phyloP scores from a whole-genome alignment of 768 basidiomycete species.

The Serendipita vermifera region DNA sequence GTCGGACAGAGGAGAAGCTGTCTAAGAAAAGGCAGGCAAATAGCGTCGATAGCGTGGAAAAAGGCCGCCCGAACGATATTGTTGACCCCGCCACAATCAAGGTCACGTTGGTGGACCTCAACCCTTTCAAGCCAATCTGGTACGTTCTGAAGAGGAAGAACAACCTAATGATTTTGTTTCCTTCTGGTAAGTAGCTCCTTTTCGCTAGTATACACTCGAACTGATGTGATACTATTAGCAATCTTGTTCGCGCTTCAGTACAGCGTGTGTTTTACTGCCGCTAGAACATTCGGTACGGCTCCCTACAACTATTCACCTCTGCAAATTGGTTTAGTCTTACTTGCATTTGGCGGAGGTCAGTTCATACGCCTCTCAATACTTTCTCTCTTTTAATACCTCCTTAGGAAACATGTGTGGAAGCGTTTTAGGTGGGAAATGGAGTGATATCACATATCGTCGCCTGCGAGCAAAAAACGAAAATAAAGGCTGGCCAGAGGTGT shows the following conservation, averaged over 20 bases:
- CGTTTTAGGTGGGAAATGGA: conserved; percentile 45
- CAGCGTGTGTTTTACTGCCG: conserved; percentile 57
- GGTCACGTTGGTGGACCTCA: conserved; percentile 56
- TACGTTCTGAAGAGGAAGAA: conserved; percentile 46
- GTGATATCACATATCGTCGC: conserved; percentile 35
- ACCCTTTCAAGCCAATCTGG: conserved; percentile 52
- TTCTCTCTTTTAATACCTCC: background rate
- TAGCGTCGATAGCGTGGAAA: conserved; percentile 3
- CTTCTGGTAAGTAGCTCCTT: conserved; percentile 40
- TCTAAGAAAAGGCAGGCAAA: conserved; percentile 16
- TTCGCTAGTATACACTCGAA: background rate
- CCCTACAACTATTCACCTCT: conserved; percentile 57
- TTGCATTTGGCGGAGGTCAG: conserved; percentile 59
- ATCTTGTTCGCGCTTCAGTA: conserved; percentile 60
- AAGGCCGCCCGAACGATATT: conserved; percentile 15
- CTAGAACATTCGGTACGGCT: conserved; percentile 47
- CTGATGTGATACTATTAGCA: conserved; percentile 28
- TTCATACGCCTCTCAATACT: background rate
- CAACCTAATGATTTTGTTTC: conserved; percentile 51
- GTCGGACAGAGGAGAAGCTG: conserved; percentile 13
- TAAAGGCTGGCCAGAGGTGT: conserved; percentile 49
- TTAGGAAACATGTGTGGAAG: conserved; percentile 41
- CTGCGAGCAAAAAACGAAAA: conserved; percentile 36
- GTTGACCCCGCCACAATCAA: conserved; percentile 26
- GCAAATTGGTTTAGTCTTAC: conserved; percentile 59